Evolutionary conservation across 495 filamentous ascomycete genomes (phyloP), one percentile per base, ranked within the genome.

Genomic region (Tuber calosporum): DNA sequence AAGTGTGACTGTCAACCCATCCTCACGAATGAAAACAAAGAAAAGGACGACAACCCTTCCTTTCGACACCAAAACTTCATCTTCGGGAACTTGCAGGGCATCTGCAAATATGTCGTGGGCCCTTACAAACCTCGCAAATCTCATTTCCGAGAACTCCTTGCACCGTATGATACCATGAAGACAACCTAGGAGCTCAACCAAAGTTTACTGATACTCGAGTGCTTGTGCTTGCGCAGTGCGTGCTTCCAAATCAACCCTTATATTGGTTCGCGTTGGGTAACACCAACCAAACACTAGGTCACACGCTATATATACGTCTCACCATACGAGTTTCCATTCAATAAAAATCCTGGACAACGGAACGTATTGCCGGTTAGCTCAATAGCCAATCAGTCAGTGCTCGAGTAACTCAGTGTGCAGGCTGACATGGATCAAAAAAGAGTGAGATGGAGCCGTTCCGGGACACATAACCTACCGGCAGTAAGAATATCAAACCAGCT

Each of bases 31-130:
- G 30, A 58, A 58, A 58, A 30, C 9, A 42, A 42, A 42, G 15
- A 42, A 42, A 9, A 42, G 41, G 41, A 62, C 53, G 53, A 62
- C 53, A 62, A 30, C 53, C n/a, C 53, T 62, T 62, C 53, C 53
- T 62, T 17, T 11, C 26, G 53, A 30, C 53, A 62, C 53, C n/a
- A 62, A 53, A 62, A 30, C n/a, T 30, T 62, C n/a, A 62, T 62
- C 9, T 30, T 30, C 53, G 53, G 53, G 53, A 62, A 30, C n/a
- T 11, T 30, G 53, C 53, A 62, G n/a, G 26, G n/a, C 53, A n/a
- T 62, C 11, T 15, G 53, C n/a, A 30, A 30, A 62, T n/a, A n/a
- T 17, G n/a, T 26, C 26, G 45, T 53, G 45, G 45, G 45, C 22
- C 53, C 53, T 26, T 30, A 62, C 3, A 62, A 30, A n/a, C 5